Evolutionary conservation across 441 rosid genomes (phyloP).

Genomic region (Caryocar brasiliense): DNA sequence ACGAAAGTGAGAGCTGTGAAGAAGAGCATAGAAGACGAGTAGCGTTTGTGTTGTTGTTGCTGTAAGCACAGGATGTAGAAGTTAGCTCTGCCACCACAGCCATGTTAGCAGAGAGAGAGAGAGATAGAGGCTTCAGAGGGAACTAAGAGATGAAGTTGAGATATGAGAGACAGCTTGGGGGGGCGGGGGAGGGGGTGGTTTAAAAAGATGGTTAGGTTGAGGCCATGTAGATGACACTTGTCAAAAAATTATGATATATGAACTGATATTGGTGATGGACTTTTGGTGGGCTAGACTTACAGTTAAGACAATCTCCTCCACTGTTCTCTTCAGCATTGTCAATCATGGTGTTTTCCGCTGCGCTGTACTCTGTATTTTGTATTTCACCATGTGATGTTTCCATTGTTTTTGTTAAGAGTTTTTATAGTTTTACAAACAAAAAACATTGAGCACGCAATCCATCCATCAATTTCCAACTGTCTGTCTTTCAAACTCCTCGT

Average conservation of each 20-base stretch:
- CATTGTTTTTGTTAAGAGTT: no score
- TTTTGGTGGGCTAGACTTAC: neutral
- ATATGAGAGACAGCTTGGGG: conserved; percentile 1
- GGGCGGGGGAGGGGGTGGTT: neutral
- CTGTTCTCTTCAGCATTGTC: no score
- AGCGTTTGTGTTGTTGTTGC: no score
- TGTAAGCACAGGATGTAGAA: conserved; percentile 24
- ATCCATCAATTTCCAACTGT: no score
- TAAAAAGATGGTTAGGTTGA: conserved; percentile 11
- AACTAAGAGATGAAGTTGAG: neutral
- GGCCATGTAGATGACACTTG: conserved; percentile 53
- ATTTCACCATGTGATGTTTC: no score
- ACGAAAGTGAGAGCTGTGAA: conserved; percentile 42
- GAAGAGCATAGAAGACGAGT: conserved; percentile 28
- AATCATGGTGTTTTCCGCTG: no score
- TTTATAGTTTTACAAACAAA: no score
- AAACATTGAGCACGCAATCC: no score
- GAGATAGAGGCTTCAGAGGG: neutral
- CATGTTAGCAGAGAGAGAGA: conserved; percentile 27
- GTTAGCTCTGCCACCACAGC: conserved; percentile 58
- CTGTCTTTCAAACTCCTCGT: neutral
- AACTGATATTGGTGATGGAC: no score
- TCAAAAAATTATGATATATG: conserved; percentile 23
- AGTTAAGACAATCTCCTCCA: neutral
- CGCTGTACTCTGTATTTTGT: no score